phyloP scores from a whole-genome alignment of 495 filamentous ascomycete genomes.

The Annulohypoxylon nitens region DNA sequence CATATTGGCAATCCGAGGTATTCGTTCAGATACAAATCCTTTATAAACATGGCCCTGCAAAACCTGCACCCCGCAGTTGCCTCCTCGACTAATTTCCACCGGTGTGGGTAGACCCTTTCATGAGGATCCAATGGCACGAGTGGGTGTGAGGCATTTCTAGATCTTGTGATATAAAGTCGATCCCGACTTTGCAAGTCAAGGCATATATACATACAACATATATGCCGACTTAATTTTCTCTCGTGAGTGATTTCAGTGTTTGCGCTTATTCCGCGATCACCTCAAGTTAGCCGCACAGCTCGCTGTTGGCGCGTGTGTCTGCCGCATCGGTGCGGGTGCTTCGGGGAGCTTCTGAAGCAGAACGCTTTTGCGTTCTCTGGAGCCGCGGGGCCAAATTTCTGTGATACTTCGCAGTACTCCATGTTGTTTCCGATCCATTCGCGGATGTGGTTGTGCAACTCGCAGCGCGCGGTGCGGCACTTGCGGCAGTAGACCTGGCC shows the following conservation, averaged over 20 bases:
- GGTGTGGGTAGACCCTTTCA: slow-evolving; percentile 2
- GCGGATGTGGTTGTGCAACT: slow-evolving; percentile 67
- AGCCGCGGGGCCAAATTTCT: slow-evolving; percentile 62
- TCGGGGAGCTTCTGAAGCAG: slow-evolving; percentile 65
- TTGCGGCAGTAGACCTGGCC: slow-evolving; percentile 65
- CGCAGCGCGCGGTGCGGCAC: slow-evolving; percentile 65
- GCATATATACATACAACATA: background rate
- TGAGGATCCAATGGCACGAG: slow-evolving; percentile 17
- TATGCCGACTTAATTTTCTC: background rate
- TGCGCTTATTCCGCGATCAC: background rate
- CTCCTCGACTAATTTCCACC: slow-evolving; percentile 13
- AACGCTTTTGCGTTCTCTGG: slow-evolving; percentile 53
- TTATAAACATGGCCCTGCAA: slow-evolving; percentile 8
- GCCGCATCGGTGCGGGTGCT: slow-evolving; percentile 62
- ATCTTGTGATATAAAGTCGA: slow-evolving; percentile 10
- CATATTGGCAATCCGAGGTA: slow-evolving; percentile 32
- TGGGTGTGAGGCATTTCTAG: slow-evolving; percentile 25
- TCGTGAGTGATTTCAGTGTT: background rate
- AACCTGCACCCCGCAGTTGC: slow-evolving; percentile 25
- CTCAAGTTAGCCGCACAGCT: slow-evolving; percentile 42
- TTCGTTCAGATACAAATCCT: slow-evolving; percentile 15
- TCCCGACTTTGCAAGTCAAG: background rate
- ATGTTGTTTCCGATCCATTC: slow-evolving; percentile 62
- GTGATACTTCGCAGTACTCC: slow-evolving; percentile 65
- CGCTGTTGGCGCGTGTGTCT: slow-evolving; percentile 56